A percentile compares a stretch with the other conserved stretches of the same genome.
These are phyloP conservation scores for Oryza officinalis DNA, from an alignment of 176 grass and related monocot species.

Conservation along the genomic window DNA sequence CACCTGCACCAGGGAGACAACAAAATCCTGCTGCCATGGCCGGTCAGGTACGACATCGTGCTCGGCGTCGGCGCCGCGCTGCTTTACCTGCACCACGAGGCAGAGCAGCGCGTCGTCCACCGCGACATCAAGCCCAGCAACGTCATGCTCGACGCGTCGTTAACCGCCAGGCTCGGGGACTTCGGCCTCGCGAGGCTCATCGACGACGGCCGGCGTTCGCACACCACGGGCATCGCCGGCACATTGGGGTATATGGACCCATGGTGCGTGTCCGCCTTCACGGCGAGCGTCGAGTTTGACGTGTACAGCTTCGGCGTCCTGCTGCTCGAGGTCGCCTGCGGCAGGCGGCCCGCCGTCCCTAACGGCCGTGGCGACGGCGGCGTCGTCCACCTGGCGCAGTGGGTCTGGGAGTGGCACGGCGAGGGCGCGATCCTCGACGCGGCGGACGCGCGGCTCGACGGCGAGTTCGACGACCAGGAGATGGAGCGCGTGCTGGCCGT, in stretches of 20 bases:
- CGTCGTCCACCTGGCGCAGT: conserved; percentile 4
- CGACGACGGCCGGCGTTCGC: neutral
- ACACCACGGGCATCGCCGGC: neutral
- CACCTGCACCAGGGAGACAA: neutral
- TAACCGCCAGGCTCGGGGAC: conserved; percentile 33
- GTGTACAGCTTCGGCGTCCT: conserved; percentile 47
- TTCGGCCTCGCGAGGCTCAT: conserved; percentile 27
- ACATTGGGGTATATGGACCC: conserved; percentile 28
- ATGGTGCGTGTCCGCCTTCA: neutral
- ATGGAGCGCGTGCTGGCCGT: conserved; percentile 28
- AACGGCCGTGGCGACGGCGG: neutral
- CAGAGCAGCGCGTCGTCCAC: conserved; percentile 12
- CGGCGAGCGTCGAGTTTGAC: neutral
- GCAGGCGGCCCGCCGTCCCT: neutral
- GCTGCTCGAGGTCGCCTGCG: neutral
- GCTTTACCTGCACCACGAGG: conserved; percentile 25
- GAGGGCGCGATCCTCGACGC: neutral
- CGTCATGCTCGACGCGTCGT: conserved; percentile 25
- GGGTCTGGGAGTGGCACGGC: conserved; percentile 30
- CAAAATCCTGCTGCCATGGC: neutral
- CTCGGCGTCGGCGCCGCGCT: conserved; percentile 20
- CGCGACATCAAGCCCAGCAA: conserved; percentile 47
- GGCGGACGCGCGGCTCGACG: neutral
- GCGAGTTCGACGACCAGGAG: neutral
- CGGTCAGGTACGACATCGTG: neutral